Base-by-base conservation (phyloP, 768 basidiomycete species). In the Hortiboletus campestris region DNA sequence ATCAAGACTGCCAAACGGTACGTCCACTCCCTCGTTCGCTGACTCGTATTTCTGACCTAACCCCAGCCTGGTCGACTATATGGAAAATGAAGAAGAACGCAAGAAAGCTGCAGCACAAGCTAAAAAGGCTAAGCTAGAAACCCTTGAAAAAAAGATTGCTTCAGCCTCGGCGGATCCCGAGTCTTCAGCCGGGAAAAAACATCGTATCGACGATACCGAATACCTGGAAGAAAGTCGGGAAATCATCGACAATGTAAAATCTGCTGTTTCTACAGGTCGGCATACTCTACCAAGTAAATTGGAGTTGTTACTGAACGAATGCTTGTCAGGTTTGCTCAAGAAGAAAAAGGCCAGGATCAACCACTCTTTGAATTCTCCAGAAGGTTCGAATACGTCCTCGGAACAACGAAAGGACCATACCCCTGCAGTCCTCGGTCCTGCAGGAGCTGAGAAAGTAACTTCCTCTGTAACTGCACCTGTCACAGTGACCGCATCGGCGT, bases 1-100 rank as follows among this genome's bases (percentile, higher is more conserved):
- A 85, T 99, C 67, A 97, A 98, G 73, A 94, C 98, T 64, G 97
- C 96, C 1, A 92, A 97, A 72, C 89, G 87, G 94, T 94, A 62
- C 46, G 84, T 75, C 20, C 3, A n/a, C 7, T 14, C 48, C 46
- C 9, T 40, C 16, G 5, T 34, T 41, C 44, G 1, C 47, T 39
- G 46, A 51, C 16, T 17, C 12, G n/a, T 16, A 11, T 11, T 8
- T 35, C 46, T 58, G 7, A 66, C 39, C 7, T 51, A 19, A 8
- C 2, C 34, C 0, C 61, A 95, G 92, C 62, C 74, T 96, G 40
- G 90, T 89, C 0, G 85, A 89, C 58, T 91, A 94, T 68, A 81
- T 98, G 59, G 93, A 94, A 66, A 79, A 80, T 22, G 93, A 93
- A 64, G 88, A 91, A 0, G 83, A 85, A 38, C 86, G 94, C 25